Percentiles rank a stretch among this genome's conserved stretches.
Conservation (phyloP, 352 stramenopile species). For the Phytophthora kernoviae region DNA sequence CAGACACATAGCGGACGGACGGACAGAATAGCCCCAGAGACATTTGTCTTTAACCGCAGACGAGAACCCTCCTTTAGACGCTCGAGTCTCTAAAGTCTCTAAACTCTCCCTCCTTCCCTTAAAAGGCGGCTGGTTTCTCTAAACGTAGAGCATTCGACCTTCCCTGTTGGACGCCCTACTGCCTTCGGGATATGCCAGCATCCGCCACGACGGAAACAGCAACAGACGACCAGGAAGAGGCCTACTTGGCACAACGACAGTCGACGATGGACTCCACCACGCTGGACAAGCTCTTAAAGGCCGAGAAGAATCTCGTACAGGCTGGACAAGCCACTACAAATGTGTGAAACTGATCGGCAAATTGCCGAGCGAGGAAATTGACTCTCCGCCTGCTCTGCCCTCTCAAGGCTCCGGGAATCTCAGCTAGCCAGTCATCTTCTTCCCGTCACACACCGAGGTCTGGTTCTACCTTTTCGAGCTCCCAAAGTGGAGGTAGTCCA, state of each 20-base stretch:
- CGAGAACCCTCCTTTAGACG: too few species aligned
- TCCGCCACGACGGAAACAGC: slow-evolving; percentile 21
- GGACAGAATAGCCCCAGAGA: too few species aligned
- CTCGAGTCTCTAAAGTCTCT: too few species aligned
- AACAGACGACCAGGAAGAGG: slow-evolving; percentile 46
- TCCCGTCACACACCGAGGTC: slow-evolving; percentile 14
- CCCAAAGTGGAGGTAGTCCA: slow-evolving; percentile 9
- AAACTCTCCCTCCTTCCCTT: too few species aligned
- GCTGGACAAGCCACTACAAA: slow-evolving; percentile 81
- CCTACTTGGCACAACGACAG: slow-evolving; percentile 66
- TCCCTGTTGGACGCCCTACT: neutral
- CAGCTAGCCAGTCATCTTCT: slow-evolving; percentile 12
- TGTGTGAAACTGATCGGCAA: slow-evolving; percentile 82
- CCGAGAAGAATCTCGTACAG: slow-evolving; percentile 82
- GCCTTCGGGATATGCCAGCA: slow-evolving; percentile 14
- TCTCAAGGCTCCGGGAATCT: slow-evolving; percentile 4
- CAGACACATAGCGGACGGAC: too few species aligned
- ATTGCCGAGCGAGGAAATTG: slow-evolving; percentile 37
- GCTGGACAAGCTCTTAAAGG: slow-evolving; percentile 80
- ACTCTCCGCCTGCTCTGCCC: slow-evolving; percentile 17
- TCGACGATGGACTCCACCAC: slow-evolving; percentile 84
- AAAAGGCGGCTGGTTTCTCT: too few species aligned
- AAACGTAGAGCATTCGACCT: too few species aligned
- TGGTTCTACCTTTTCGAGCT: slow-evolving; percentile 14
- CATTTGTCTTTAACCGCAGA: too few species aligned